Conservation (phyloP, 345 rosid species). For the Citrus hindsii region DNA sequence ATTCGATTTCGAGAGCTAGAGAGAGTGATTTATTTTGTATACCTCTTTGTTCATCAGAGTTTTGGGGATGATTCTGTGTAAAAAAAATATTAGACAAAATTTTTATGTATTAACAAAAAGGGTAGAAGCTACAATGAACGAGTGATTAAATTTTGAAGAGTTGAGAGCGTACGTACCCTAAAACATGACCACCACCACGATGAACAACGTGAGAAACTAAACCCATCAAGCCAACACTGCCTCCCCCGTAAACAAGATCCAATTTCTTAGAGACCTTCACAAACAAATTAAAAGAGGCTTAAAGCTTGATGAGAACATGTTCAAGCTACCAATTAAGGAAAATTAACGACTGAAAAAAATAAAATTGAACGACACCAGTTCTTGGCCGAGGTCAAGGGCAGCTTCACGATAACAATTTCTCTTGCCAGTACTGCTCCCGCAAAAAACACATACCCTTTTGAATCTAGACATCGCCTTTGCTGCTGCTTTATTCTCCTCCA, state of each 20-base stretch:
- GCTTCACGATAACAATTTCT: constrained; percentile 67
- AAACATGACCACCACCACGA: constrained; percentile 60
- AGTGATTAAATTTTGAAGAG: not conserved
- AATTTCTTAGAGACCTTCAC: constrained; percentile 49
- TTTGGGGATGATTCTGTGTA: constrained; percentile 72
- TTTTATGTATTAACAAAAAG: not conserved
- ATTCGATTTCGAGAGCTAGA: too few relatives aligned
- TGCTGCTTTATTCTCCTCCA: constrained; percentile 26
- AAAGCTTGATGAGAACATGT: not conserved
- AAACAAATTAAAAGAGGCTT: not conserved
- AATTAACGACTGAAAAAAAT: not conserved
- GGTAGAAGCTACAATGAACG: not conserved
- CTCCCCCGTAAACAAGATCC: constrained; percentile 77
- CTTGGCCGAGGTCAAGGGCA: constrained; percentile 76
- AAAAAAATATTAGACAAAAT: not conserved
- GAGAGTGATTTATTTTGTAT: too few relatives aligned
- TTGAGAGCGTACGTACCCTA: constrained; percentile 40
- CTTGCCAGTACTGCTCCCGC: constrained; percentile 88
- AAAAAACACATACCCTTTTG: constrained; percentile 82
- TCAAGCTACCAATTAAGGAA: not conserved
- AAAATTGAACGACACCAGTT: constrained; percentile 42
- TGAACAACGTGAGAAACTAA: constrained; percentile 64
- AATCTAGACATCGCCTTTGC: constrained; percentile 36
- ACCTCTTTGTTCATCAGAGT: constrained; percentile 94
- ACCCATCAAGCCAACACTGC: constrained; percentile 75